Conservation (phyloP, 768 basidiomycete genomes). For the Clitopilus passeckerianus region DNA sequence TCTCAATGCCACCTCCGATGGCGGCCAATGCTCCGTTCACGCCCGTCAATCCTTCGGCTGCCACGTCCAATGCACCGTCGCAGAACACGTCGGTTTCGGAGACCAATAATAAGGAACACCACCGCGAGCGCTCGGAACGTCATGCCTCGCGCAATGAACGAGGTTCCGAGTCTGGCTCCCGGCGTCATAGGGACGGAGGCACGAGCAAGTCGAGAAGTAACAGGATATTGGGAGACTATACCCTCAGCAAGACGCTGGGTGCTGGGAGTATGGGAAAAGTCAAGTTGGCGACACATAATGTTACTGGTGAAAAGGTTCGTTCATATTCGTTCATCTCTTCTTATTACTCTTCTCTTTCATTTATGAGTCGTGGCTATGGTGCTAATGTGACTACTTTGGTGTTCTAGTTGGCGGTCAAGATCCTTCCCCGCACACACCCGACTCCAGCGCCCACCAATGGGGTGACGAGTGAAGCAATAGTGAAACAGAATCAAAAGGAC, state of each 20-base stretch:
- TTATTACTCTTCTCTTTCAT: background rate
- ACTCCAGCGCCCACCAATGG: constrained; percentile 44
- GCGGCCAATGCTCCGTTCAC: constrained; percentile 16
- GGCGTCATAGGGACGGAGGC: constrained; percentile 24
- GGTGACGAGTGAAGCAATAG: constrained; percentile 38
- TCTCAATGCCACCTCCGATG: constrained; percentile 72
- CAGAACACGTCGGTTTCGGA: constrained; percentile 24
- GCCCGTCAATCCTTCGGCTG: background rate
- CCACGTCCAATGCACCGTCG: constrained; percentile 9
- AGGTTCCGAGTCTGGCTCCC: constrained; percentile 22
- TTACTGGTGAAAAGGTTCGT: constrained; percentile 89
- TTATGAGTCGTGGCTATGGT: background rate
- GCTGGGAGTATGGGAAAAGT: constrained; percentile 99
- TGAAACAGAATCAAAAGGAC: constrained; percentile 83
- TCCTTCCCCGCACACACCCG: constrained; percentile 83
- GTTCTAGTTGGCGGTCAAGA: constrained; percentile 92
- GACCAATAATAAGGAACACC: constrained; percentile 5
- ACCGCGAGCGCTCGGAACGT: constrained; percentile 24
- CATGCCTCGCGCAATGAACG: constrained; percentile 10
- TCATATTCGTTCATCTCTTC: constrained; percentile 6
- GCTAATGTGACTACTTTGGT: background rate
- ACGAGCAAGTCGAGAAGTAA: constrained; percentile 31
- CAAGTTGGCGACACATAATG: constrained; percentile 87
- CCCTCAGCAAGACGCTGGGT: constrained; percentile 93
- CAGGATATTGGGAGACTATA: constrained; percentile 87